Base-by-base conservation (phyloP, 1,284 basidiomycete species). In the Marasmius oreades region DNA sequence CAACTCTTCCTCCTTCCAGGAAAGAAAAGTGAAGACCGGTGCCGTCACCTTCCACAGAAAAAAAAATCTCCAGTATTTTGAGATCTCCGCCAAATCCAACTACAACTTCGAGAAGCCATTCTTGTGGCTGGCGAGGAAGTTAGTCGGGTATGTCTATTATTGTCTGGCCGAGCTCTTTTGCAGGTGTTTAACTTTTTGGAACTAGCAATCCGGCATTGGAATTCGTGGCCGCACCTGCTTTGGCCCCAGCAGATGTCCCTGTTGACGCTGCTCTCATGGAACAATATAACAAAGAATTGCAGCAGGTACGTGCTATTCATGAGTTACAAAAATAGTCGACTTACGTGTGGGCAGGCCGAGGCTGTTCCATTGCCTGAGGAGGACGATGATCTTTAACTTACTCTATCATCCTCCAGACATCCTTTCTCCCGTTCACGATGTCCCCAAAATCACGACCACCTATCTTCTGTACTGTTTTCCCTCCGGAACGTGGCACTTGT, bases 41-140 rank as follows among this genome's bases (percentile, higher is more conserved):
- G 88, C 91, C 55, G 96, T 99, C 59, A 99, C 97, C 57, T 99
- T 99, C 91, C 97, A 99, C 84, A 86, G 97, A 72, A 99, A 99
- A 92, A 99, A 99, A 86, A 98, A 97, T 80, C 85, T 99, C 59
- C 97, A 99, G 75, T 99, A 99, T 84, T 99, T 96, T 73, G 97
- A 99, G 72, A 99, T 99, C 69, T 98, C 95, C 5, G 97, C 97
- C 62, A 99, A 99, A 79, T 98, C 94, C 54, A 99, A 99, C 85
- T 99, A 99, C 79, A 99, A 99, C 84, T 99, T 99, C 71, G 97
- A 99, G 79, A 98, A 99, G 77, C 97, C 97, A 51, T 99, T 99
- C 93, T 85, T 99, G 63, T 99, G 97, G 97, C 84, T 99, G 70
- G 96, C 94, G 55, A 87, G 95, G 77, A 99, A 99, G 81, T 83